Conservation (phyloP, 2,329 filamentous ascomycete species). For the Fusarium verrucosum region DNA sequence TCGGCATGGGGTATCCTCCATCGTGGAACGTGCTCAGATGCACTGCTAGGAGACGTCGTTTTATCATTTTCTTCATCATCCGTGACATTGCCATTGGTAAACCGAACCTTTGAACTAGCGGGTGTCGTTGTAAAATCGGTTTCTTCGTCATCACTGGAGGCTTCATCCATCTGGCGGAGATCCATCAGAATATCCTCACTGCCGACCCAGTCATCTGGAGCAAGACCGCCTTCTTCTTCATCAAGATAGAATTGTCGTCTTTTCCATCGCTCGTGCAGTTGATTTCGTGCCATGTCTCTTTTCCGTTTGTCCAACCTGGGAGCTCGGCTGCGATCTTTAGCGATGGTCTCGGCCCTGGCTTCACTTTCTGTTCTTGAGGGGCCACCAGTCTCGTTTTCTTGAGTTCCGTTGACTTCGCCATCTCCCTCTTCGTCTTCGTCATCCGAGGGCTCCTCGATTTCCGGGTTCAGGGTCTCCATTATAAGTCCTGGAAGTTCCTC, state of each 20-base stretch:
- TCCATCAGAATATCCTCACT: conserved; percentile 65
- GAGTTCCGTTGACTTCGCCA: conserved; percentile 37
- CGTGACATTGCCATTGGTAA: conserved; percentile 76
- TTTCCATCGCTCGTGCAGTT: conserved; percentile 77
- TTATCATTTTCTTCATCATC: conserved; percentile 77
- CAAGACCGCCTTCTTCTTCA: conserved; percentile 79
- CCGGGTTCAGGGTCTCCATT: conserved; percentile 45
- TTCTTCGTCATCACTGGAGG: conserved; percentile 54
- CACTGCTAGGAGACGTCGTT: conserved; percentile 74
- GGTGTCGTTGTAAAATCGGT: conserved; percentile 66
- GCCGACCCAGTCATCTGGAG: conserved; percentile 70
- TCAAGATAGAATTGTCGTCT: conserved; percentile 84
- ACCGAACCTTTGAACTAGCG: conserved; percentile 82
- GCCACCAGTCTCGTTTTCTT: conserved; percentile 44
- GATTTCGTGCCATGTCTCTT: conserved; percentile 58
- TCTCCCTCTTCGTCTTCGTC: conserved; percentile 45
- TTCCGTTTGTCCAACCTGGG: conserved; percentile 53
- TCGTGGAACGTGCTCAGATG: conserved; percentile 79
- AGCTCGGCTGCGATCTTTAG: conserved; percentile 49
- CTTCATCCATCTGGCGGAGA: conserved; percentile 50
- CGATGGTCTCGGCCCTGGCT: conserved; percentile 51
- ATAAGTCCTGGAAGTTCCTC: conserved; percentile 56
- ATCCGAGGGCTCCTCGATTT: conserved; percentile 44
- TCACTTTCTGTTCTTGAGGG: conserved; percentile 54
- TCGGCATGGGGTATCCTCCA: conserved; percentile 84